Evolutionary conservation across 2,329 filamentous ascomycete genomes (phyloP).

Genomic region (Nakataea oryzae): DNA sequence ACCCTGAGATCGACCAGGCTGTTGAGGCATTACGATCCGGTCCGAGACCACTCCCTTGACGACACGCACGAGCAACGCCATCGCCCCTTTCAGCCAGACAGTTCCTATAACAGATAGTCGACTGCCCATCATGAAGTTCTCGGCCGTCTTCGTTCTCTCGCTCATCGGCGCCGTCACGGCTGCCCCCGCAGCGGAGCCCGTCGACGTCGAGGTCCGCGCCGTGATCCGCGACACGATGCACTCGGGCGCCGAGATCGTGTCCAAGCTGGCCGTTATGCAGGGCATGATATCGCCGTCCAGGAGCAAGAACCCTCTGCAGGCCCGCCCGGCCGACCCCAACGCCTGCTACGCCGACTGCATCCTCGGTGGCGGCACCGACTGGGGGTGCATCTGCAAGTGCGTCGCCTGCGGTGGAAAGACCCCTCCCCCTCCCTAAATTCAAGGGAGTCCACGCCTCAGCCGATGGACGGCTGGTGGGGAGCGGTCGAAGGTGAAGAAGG

Average conservation of each 20-base stretch:
- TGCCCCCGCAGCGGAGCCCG: not conserved
- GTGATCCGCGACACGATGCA: not conserved
- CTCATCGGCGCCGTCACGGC: not conserved
- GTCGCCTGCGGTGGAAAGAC: slow-evolving; percentile 2
- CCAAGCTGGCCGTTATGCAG: not conserved
- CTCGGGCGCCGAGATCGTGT: not conserved
- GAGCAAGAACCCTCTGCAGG: not conserved
- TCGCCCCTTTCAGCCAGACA: not conserved
- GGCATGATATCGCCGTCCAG: not conserved
- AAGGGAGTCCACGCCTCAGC: not conserved
- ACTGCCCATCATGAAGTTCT: not conserved
- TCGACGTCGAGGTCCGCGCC: not conserved
- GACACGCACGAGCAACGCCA: not conserved
- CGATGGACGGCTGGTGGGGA: not conserved
- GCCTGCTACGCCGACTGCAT: slow-evolving; percentile 4
- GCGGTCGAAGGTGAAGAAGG: not conserved
- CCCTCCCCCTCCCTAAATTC: not conserved
- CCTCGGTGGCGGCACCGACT: slow-evolving; percentile 2
- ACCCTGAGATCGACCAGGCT: not conserved
- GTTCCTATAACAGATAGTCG: not conserved
- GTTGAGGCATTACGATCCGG: not conserved
- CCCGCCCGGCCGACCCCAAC: slow-evolving; percentile 1
- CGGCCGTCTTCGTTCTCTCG: not conserved
- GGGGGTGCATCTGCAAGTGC: slow-evolving; percentile 5
- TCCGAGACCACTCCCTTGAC: not conserved